Percentiles rank a stretch among this genome's conserved stretches.
These are phyloP conservation scores for Mycena chlorophos DNA, from an alignment of 768 basidiomycete genomes.

Conservation along the genomic window DNA sequence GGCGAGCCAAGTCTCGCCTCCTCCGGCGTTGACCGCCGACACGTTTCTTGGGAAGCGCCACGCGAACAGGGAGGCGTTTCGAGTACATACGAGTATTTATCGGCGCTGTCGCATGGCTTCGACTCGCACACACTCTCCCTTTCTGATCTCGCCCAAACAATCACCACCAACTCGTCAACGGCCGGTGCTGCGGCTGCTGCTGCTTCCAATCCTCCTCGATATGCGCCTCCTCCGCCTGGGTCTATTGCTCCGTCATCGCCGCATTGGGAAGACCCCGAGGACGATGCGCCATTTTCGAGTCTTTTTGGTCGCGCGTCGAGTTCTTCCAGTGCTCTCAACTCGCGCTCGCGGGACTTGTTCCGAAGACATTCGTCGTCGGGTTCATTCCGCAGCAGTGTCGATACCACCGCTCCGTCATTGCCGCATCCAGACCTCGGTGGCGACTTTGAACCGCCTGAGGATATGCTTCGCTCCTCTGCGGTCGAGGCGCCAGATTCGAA, in stretches of 20 bases:
- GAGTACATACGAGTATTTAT: conserved; percentile 17
- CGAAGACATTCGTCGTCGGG: conserved; percentile 17
- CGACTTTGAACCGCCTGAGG: conserved; percentile 22
- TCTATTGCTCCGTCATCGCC: conserved; percentile 1
- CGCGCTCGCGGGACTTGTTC: not conserved
- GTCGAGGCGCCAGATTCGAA: too few relatives aligned
- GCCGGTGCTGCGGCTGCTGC: not conserved
- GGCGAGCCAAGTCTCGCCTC: conserved; percentile 17
- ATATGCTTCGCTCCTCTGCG: conserved; percentile 10
- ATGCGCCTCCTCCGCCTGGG: not conserved
- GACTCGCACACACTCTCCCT: conserved; percentile 18
- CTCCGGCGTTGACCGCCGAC: conserved; percentile 18
- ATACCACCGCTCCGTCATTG: conserved; percentile 27
- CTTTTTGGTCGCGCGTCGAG: conserved; percentile 9
- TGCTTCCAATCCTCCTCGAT: not conserved
- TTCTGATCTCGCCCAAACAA: conserved; percentile 24
- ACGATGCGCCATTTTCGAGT: conserved; percentile 15
- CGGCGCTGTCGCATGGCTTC: conserved; percentile 17
- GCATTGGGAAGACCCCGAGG: not conserved
- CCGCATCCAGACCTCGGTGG: conserved; percentile 34
- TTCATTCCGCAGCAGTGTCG: conserved; percentile 23
- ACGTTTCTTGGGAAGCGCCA: conserved; percentile 20
- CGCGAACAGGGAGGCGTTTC: conserved; percentile 14
- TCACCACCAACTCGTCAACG: conserved; percentile 13
- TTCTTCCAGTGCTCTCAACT: not conserved